These are phyloP conservation scores for Trichoderma simmonsii DNA, from an alignment of 2,329 filamentous ascomycete genomes.

Conservation along the genomic window DNA sequence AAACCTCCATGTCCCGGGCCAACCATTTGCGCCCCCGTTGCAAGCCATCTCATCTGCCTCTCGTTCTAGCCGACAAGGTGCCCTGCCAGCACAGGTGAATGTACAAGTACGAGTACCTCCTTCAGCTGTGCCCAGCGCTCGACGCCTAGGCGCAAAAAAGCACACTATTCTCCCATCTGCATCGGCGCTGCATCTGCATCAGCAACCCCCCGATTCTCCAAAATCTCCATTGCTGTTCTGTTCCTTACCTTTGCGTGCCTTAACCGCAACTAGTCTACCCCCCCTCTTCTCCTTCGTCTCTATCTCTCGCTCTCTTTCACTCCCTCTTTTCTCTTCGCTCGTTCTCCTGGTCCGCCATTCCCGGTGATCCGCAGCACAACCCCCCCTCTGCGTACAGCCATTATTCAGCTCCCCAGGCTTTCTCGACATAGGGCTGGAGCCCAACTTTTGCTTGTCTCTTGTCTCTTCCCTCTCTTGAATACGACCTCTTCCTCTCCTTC, in stretches of 20 bases:
- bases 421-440: not conserved
- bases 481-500: not conserved
- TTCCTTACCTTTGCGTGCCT: not conserved
- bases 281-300: not conserved
- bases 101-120: not conserved
- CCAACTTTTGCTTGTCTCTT: not conserved
- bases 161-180: not conserved
- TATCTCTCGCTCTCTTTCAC: not conserved
- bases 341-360: not conserved
- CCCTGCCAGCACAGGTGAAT: not conserved
- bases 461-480: not conserved
- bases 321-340: not conserved
- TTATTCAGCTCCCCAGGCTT: not conserved
- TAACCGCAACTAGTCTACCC: not conserved
- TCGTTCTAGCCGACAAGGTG: not conserved
- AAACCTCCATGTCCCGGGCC: not conserved
- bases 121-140: not conserved
- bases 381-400: not conserved
- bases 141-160: not conserved
- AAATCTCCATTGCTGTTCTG: not conserved
- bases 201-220: not conserved
- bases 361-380: not conserved
- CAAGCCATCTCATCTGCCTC: not conserved
- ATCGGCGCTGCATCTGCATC: not conserved
- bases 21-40: constrained; percentile 8